phyloP scores from a whole-genome alignment of 2,329 filamentous ascomycete species.

The Ceratocystis ficicola region DNA sequence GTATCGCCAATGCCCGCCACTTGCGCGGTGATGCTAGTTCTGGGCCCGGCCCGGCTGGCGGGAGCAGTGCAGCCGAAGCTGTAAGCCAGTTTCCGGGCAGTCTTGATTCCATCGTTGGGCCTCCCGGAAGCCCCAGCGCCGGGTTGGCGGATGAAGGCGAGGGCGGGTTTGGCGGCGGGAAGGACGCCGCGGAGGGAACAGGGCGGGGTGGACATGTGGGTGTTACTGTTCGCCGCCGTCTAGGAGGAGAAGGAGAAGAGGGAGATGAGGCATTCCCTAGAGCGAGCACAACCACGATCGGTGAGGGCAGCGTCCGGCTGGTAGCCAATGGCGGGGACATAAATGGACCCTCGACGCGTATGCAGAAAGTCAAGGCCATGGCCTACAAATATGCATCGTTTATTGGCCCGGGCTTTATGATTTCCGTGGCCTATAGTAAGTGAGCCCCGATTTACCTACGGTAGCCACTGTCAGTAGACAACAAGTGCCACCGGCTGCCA shows the following conservation, averaged over 20 bases:
- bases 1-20: slow-evolving; percentile 40
- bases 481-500: background rate
- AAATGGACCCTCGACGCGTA: background rate
- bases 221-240: background rate
- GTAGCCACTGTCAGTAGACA: background rate
- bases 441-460: slow-evolving; percentile 11
- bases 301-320: background rate
- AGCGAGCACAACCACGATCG: background rate
- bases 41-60: background rate
- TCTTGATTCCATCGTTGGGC: background rate
- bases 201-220: background rate
- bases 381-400: slow-evolving; percentile 27
- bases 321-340: background rate
- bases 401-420: slow-evolving; percentile 56
- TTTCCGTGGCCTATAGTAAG: slow-evolving; percentile 47
- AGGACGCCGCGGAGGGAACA: slow-evolving; percentile 16
- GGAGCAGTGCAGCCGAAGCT: slow-evolving; percentile 12
- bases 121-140: background rate
- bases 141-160: background rate
- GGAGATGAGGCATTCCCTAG: background rate
- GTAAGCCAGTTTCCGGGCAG: background rate
- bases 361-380: slow-evolving; percentile 11
- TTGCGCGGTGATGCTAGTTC: slow-evolving; percentile 19
- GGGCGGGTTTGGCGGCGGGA: slow-evolving; percentile 15
- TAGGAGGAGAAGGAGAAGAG: background rate